phyloP scores from a whole-genome alignment of 2,329 filamentous ascomycete species.

The Microsporum canis region DNA sequence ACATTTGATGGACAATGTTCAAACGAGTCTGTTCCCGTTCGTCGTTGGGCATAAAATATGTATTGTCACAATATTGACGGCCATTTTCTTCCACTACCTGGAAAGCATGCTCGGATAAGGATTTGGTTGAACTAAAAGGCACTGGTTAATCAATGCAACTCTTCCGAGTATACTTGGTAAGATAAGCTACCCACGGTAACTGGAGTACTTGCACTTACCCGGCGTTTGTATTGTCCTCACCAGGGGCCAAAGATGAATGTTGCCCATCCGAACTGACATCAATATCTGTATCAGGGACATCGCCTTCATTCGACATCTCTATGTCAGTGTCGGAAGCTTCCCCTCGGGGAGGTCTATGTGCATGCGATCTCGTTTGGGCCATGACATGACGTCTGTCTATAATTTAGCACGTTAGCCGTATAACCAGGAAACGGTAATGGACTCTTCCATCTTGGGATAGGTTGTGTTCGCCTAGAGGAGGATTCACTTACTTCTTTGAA shows the following conservation, averaged over 20 bases:
- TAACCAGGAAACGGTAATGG: not conserved
- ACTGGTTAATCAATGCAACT: not conserved
- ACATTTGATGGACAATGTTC: constrained; percentile 52
- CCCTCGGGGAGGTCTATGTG: not conserved
- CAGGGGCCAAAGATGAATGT: not conserved
- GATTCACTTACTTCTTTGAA: not conserved
- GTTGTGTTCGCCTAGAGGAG: not conserved
- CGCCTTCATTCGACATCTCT: not conserved
- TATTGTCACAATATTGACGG: constrained; percentile 49
- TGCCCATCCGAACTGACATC: constrained; percentile 1
- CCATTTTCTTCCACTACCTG: constrained; percentile 51
- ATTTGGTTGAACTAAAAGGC: constrained; percentile 25
- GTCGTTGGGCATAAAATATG: constrained; percentile 57
- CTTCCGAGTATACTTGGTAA: not conserved
- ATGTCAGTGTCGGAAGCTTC: not conserved
- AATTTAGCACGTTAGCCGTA: not conserved
- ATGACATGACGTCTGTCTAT: constrained; percentile 11
- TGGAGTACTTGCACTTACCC: not conserved
- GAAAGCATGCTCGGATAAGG: constrained; percentile 29
- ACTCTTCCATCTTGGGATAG: not conserved
- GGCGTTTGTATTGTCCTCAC: not conserved
- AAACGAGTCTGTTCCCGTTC: constrained; percentile 53
- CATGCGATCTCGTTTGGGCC: constrained; percentile 8
- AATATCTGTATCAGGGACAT: not conserved
- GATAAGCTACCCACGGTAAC: not conserved